Evolutionary conservation across 2,329 filamentous ascomycete species (phyloP).

Genomic region (Didymella keratinophila): DNA sequence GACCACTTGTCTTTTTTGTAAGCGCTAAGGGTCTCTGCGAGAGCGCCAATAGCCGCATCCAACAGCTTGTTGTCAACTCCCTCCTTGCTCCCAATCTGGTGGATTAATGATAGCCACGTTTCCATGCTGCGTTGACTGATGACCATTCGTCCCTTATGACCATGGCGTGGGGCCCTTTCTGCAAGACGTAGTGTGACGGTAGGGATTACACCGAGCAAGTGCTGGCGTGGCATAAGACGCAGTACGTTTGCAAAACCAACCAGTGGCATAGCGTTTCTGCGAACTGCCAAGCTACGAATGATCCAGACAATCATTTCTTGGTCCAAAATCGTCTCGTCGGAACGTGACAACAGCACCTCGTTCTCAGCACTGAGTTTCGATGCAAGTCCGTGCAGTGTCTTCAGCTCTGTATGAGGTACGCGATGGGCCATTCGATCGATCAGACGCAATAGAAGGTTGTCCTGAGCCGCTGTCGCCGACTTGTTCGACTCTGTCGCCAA

Average conservation of each 20-base stretch:
- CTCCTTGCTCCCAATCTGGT: slow-evolving; percentile 23
- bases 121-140: slow-evolving; percentile 10
- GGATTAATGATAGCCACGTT: slow-evolving; percentile 33
- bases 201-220: slow-evolving; percentile 16
- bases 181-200: slow-evolving; percentile 22
- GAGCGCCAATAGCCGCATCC: not conserved
- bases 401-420: not conserved
- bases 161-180: not conserved
- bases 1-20: not conserved
- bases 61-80: not conserved
- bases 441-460: slow-evolving; percentile 8
- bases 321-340: not conserved
- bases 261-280: slow-evolving; percentile 4
- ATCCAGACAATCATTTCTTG: not conserved
- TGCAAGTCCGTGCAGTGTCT: slow-evolving; percentile 6
- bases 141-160: not conserved
- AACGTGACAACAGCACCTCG: not conserved
- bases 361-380: slow-evolving; percentile 7
- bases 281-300: not conserved
- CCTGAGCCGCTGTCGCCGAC: slow-evolving; percentile 10
- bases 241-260: slow-evolving; percentile 11
- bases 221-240: slow-evolving; percentile 21
- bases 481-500: not conserved
- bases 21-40: not conserved
- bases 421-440: not conserved